A percentile compares a stretch with the other conserved stretches of the same genome.
Conservation (phyloP, 192 early-diverging fungal genomes). For the Podila horticola region DNA sequence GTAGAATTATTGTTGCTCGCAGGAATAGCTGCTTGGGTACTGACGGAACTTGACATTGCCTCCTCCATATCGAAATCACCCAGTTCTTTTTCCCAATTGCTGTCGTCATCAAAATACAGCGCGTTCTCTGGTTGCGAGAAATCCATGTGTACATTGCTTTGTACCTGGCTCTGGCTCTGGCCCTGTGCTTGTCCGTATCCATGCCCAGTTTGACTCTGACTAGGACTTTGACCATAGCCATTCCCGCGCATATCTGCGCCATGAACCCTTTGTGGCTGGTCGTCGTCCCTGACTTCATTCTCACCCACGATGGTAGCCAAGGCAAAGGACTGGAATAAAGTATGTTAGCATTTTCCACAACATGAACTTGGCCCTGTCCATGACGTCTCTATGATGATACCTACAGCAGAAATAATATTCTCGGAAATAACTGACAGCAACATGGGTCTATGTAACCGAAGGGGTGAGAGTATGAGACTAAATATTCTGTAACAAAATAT, state of each 20-base stretch:
- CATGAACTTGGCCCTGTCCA: neutral
- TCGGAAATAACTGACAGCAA: slow-evolving; percentile 17
- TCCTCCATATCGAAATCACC: slow-evolving; percentile 45
- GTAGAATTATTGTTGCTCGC: neutral
- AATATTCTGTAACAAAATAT: neutral
- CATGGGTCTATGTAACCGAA: slow-evolving; percentile 17
- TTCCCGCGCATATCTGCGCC: neutral
- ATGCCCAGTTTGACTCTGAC: neutral
- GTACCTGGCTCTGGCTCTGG: no score
- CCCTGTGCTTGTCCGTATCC: neutral
- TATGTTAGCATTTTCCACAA: no score
- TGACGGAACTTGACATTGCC: neutral
- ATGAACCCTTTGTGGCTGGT: neutral
- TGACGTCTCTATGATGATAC: neutral
- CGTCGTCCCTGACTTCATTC: neutral
- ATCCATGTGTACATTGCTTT: neutral
- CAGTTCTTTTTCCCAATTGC: slow-evolving; percentile 21
- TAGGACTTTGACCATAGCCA: neutral
- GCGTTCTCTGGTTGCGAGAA: slow-evolving; percentile 40
- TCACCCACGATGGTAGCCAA: slow-evolving; percentile 24
- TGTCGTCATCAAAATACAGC: slow-evolving; percentile 29
- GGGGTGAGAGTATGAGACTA: neutral
- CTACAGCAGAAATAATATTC: slow-evolving; percentile 35
- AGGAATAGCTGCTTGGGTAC: neutral
- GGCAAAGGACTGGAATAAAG: slow-evolving; percentile 16